Percentiles rank a stretch among this genome's conserved stretches.
Conservation (phyloP, 208 protist genomes). For the Leishmania tropica region DNA sequence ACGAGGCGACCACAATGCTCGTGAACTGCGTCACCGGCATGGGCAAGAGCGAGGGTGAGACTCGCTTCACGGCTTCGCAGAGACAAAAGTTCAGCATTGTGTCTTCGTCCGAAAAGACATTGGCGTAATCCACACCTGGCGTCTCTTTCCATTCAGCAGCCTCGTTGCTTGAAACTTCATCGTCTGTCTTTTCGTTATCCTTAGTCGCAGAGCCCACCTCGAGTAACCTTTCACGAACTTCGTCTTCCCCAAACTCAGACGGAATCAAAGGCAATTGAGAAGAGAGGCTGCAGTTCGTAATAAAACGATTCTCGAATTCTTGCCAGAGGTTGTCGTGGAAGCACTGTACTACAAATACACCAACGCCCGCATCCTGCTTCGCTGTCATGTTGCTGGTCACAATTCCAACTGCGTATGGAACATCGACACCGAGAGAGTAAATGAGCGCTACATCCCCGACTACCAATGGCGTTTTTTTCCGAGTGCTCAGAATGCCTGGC, state of each 20-base stretch:
- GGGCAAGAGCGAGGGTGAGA: conserved; percentile 47
- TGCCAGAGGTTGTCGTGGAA: conserved; percentile 72
- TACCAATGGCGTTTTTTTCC: not conserved
- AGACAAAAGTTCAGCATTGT: conserved; percentile 58
- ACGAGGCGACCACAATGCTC: conserved; percentile 45
- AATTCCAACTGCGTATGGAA: conserved; percentile 72
- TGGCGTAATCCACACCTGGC: not conserved
- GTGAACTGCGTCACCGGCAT: conserved; percentile 70
- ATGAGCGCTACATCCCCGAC: conserved; percentile 39
- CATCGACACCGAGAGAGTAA: conserved; percentile 37
- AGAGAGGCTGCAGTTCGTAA: conserved; percentile 22
- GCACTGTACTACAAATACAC: conserved; percentile 64
- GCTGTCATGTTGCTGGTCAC: conserved; percentile 42
- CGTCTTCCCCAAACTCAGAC: conserved; percentile 26
- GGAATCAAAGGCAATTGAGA: conserved; percentile 22
- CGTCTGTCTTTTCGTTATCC: not conserved
- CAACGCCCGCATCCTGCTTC: conserved; percentile 35
- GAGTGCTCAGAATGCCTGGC: conserved; percentile 49
- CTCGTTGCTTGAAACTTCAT: not conserved
- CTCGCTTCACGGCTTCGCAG: conserved; percentile 47
- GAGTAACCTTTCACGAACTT: conserved; percentile 15
- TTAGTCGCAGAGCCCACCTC: not conserved
- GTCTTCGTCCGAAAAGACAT: conserved; percentile 45
- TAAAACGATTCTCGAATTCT: conserved; percentile 47
- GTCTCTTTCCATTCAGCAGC: not conserved